Evolutionary conservation across 352 stramenopile genomes (phyloP).

Genomic region (Pythium rishiriense): DNA sequence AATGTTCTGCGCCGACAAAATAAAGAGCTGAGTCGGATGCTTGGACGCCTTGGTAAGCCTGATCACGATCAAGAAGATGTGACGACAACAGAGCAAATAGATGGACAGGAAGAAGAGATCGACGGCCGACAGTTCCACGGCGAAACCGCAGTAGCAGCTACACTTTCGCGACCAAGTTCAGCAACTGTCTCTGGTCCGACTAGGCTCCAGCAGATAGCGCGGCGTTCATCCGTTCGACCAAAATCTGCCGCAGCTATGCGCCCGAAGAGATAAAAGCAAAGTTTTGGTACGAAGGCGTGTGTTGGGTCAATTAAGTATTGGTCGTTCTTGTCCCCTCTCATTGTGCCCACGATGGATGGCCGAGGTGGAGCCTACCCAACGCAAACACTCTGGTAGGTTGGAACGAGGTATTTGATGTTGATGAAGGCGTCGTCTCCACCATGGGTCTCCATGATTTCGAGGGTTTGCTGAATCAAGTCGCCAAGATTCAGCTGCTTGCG

Average conservation of each 20-base stretch:
- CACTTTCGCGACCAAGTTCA: neutral
- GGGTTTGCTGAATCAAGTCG: slow-evolving; percentile 96
- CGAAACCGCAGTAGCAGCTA: neutral
- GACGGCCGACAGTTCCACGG: neutral
- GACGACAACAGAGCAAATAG: neutral
- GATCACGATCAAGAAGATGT: neutral
- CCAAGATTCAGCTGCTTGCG: slow-evolving; percentile 94
- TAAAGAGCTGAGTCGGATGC: slow-evolving; percentile 60
- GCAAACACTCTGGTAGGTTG: slow-evolving; percentile 94
- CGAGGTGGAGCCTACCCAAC: slow-evolving; percentile 39
- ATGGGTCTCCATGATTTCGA: slow-evolving; percentile 96
- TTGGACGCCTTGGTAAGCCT: slow-evolving; percentile 15
- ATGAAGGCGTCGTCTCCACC: slow-evolving; percentile 97
- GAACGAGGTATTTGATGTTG: slow-evolving; percentile 99
- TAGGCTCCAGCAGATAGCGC: slow-evolving; percentile 4
- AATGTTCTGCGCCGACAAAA: slow-evolving; percentile 61
- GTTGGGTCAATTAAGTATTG: neutral
- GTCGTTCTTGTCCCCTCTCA: neutral
- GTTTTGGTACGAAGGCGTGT: neutral
- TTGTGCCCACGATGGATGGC: neutral
- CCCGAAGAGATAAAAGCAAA: neutral
- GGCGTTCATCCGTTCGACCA: slow-evolving; percentile 24
- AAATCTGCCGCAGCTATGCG: slow-evolving; percentile 29
- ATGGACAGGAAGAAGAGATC: neutral
- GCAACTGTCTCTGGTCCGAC: neutral